Percentiles rank a stretch among this genome's conserved stretches.
Evolutionary conservation across 2,329 filamentous ascomycete species (phyloP).

Genomic region (Colletotrichum eremochloae): DNA sequence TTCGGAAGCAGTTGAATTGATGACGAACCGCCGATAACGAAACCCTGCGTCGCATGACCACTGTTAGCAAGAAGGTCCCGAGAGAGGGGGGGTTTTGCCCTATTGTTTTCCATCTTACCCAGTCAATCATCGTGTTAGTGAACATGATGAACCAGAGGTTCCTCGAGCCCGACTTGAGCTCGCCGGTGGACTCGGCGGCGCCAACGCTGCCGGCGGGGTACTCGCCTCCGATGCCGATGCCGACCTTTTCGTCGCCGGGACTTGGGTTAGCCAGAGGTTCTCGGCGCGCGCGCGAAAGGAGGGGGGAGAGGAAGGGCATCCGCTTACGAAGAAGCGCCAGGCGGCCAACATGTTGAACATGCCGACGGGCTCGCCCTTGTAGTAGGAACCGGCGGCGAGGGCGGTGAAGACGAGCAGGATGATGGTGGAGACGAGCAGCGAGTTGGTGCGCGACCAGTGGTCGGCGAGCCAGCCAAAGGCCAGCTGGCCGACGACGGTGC

Average conservation of each 20-base stretch:
- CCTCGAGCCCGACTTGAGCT: conserved; percentile 83
- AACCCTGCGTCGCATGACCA: conserved; percentile 61
- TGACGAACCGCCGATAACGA: conserved; percentile 78
- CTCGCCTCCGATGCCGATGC: conserved; percentile 62
- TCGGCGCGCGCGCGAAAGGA: too few species aligned
- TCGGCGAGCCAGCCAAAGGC: conserved; percentile 86
- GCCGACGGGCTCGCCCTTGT: conserved; percentile 74
- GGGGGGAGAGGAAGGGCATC: too few species aligned
- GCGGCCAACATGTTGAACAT: conserved; percentile 83
- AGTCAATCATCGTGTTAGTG: conserved; percentile 89
- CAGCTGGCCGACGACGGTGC: conserved; percentile 86
- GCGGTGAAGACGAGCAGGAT: conserved; percentile 90
- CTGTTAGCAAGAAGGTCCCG: conserved; percentile 20
- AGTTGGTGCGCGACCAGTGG: conserved; percentile 86
- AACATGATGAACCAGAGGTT: conserved; percentile 94
- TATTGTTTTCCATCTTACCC: conserved; percentile 35
- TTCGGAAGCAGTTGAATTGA: background rate
- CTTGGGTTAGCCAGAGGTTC: conserved; percentile 21
- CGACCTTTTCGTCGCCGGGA: conserved; percentile 1
- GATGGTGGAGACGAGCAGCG: conserved; percentile 82
- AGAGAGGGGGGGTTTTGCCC: conserved; percentile 38
- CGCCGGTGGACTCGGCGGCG: conserved; percentile 85
- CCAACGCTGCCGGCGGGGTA: conserved; percentile 88
- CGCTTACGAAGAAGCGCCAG: conserved; percentile 84
- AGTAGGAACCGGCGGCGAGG: conserved; percentile 82